Evolutionary conservation across 2,329 filamentous ascomycete genomes (phyloP), one percentile per base, ranked within the genome.

Genomic region (Lecanicillium sp.): DNA sequence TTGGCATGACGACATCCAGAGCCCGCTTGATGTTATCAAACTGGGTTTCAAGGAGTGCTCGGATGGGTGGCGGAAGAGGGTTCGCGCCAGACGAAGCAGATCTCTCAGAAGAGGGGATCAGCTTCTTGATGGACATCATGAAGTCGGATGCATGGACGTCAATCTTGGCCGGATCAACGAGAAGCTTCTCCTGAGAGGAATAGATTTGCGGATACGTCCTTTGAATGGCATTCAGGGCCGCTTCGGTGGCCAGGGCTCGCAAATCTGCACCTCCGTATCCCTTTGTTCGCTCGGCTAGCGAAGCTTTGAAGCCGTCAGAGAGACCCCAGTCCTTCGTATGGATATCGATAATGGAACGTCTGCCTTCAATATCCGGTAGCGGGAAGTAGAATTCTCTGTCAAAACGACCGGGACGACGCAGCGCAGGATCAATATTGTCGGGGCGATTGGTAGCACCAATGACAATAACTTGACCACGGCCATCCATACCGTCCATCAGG

Each of bases 361-460:
- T 79, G 17, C 79, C 88, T 29, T 84, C 78, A 4, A 81, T 71
- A 49, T 90, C 86, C 1, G 92, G 92, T 22, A 98, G 69, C 1
- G 92, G 89, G 56, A 98, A 98, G 65, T 97, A 97, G 53, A 98
- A 98, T 60, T 98, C 94, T 59, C 92, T 75, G 57, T 98, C 92
- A 55, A 98, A 98, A 37, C 92, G 84, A 31, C 92, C 94, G 15
- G 92, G 90, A 36, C 90, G 81, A 44, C 92, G 83, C 42, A 98
- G 72, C n/a, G 90, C 90, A 49, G 90, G 90, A 59, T 98, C 90
- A 45, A 98, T 89, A 37, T 92, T 94, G 60, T 97, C 90, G 1
- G 92, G 90, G 47, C 90, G 80, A 59, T 98, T 98, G 42, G 90
- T 98, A n/a, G 92, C 92, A 48, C 92, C 92, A 53, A 98, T 97